Evolutionary conservation across 768 basidiomycete genomes (phyloP), one percentile per base, ranked within the genome.

Genomic region (Boletus barrowsii): DNA sequence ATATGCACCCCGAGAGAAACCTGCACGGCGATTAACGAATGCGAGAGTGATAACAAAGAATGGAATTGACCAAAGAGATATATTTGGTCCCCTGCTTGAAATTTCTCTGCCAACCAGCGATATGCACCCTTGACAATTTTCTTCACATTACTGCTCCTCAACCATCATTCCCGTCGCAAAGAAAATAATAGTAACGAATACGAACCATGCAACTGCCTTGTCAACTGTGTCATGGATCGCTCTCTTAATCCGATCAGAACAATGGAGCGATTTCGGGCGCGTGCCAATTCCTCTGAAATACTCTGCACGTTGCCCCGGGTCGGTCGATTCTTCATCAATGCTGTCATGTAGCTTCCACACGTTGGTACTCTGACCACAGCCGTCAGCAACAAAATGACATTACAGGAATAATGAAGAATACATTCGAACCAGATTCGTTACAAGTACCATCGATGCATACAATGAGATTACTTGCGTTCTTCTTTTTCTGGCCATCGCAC

Each of bases 1-100:
- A 54, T 75, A 75, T 32, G 75, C 73, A 22, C 78, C 77, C 29
- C 78, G 69, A 32, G 76, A 77, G 55, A 79, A 79, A 24, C 71
- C 71, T 72, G 18, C 1, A 26, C 13, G 13, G 6, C 0, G 2
- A 49, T 20, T 3, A 22, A 46, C 13, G 15, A n/a, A 18, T 14
- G 10, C 41, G 2, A 43, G 20, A 20, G 11, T 0, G 3, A 7
- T 5, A 9, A n/a, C 6, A 1, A 47, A 39, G 11, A 35, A 45
- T 37, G 3, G 11, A 33, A 26, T 45, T 1, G 35, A 71, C 73
- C 73, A 45, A 74, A 73, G 18, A 74, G 59, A 49, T 63, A 74
- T 51, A 74, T 72, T 3, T 58, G 61, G 43, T 74, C 73, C 3
- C 71, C 72, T 13, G 61, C 58, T 24, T 60, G 47, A 43, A 74